Percentiles rank a stretch among this genome's conserved stretches.
phyloP scores from a whole-genome alignment of 2,329 filamentous ascomycete genomes.

The Thermoascus crustaceus region DNA sequence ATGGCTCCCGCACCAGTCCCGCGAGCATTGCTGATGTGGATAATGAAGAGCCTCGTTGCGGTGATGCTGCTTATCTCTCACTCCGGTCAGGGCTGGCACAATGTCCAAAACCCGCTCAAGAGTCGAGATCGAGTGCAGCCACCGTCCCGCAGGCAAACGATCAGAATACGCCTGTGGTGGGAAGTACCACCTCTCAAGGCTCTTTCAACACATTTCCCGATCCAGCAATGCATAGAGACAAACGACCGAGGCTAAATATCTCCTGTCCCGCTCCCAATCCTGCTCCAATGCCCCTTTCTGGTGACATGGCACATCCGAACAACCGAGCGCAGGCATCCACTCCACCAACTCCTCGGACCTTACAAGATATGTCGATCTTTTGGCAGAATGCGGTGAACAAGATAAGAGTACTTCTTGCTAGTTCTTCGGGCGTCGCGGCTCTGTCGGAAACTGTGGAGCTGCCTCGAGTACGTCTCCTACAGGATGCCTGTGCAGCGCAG shows the following conservation, averaged over 20 bases:
- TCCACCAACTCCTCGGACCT: no score
- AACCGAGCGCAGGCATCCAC: neutral
- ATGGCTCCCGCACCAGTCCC: constrained; percentile 20
- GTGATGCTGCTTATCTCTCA: neutral
- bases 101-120: no score
- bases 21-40: constrained; percentile 11
- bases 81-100: neutral
- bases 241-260: neutral
- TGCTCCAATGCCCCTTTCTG: neutral
- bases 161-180: neutral
- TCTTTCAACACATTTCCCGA: neutral
- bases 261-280: neutral
- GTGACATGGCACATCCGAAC: neutral
- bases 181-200: neutral
- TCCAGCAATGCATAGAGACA: constrained; percentile 2
- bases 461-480: constrained; percentile 47
- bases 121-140: no score
- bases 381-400: no score
- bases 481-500: constrained; percentile 45
- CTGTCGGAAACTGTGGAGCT: constrained; percentile 33
- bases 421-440: no score
- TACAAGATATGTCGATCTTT: no score
- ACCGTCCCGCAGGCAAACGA: no score
- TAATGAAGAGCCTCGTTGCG: constrained; percentile 2
- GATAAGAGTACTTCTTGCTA: no score